Percentiles rank a stretch among this genome's conserved stretches.
Evolutionary conservation across 257 asterid genomes (phyloP).

Genomic region (Catharanthus roseus): DNA sequence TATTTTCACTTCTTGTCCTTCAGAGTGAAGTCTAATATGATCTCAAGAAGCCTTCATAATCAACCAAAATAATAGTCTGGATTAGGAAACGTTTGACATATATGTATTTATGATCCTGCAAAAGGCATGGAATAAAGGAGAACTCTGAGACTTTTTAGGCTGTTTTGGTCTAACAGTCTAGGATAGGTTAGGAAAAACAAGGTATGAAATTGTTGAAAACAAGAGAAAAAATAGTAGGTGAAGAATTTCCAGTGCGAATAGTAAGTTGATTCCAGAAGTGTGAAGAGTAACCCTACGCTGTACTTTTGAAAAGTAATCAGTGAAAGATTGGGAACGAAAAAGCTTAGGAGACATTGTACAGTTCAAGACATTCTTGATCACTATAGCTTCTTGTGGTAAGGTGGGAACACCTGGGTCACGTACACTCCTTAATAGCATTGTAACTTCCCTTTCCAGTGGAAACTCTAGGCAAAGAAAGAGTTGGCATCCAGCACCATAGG

Average conservation of each 20-base stretch:
- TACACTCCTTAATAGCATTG: no score
- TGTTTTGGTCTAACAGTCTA: background rate
- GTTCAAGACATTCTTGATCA: no score
- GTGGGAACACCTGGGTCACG: no score
- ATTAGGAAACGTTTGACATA: background rate
- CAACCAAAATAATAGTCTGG: background rate
- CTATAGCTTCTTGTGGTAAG: background rate
- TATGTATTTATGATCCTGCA: background rate
- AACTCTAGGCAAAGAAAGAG: background rate
- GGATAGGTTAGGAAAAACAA: background rate
- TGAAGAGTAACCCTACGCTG: background rate
- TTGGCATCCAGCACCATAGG: no score
- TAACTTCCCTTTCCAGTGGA: no score
- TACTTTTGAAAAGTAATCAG: background rate
- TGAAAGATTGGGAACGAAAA: background rate
- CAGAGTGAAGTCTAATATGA: background rate
- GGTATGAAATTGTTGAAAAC: background rate
- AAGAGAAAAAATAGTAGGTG: background rate
- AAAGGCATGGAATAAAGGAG: background rate
- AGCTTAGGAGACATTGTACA: no score
- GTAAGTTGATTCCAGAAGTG: background rate
- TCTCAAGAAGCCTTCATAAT: background rate
- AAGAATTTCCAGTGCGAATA: background rate
- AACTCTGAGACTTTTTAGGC: background rate
- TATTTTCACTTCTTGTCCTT: background rate